A percentile compares a stretch with the other conserved stretches of the same genome.
These are phyloP conservation scores for Lachancea nothofagi DNA, from an alignment of 805 yeast species.

Conservation along the genomic window DNA sequence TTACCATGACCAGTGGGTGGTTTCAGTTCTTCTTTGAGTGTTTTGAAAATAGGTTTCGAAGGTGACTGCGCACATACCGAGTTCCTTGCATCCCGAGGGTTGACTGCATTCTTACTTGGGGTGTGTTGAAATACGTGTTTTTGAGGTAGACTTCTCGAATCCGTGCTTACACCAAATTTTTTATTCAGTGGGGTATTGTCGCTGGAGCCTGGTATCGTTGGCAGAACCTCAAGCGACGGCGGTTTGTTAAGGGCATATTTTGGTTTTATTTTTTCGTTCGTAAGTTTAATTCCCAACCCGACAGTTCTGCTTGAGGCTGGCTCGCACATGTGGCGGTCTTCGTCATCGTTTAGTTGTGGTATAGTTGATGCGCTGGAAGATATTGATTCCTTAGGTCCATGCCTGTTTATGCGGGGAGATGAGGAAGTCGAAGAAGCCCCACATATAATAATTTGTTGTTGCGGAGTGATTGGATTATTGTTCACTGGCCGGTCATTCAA, in stretches of 20 bases:
- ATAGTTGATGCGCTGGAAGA: constrained; percentile 33
- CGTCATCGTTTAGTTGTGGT: constrained; percentile 23
- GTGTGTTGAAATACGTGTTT: constrained; percentile 30
- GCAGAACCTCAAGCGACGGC: constrained; percentile 19
- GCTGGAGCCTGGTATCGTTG: constrained; percentile 30
- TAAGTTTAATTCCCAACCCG: constrained; percentile 5
- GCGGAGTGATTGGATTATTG: constrained; percentile 12
- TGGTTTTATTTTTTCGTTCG: background rate
- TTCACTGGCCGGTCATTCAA: background rate
- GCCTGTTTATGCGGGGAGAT: constrained; percentile 13
- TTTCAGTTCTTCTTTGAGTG: constrained; percentile 19
- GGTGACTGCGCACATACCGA: background rate
- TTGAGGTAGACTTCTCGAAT: constrained; percentile 18
- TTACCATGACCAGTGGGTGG: constrained; percentile 12
- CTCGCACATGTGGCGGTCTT: constrained; percentile 8
- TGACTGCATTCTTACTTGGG: constrained; percentile 16
- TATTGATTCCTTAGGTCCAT: constrained; percentile 24
- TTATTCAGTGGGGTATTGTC: constrained; percentile 23
- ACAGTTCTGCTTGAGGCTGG: background rate
- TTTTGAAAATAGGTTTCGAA: constrained; percentile 5
- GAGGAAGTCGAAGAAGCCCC: constrained; percentile 7
- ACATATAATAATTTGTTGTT: constrained; percentile 6
- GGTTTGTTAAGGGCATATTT: constrained; percentile 12
- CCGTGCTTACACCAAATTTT: constrained; percentile 2
- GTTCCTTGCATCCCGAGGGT: background rate